Percentiles rank a stretch among this genome's conserved stretches.
Conservation (phyloP, 2,329 filamentous ascomycete species). For the Penicillium sp. region DNA sequence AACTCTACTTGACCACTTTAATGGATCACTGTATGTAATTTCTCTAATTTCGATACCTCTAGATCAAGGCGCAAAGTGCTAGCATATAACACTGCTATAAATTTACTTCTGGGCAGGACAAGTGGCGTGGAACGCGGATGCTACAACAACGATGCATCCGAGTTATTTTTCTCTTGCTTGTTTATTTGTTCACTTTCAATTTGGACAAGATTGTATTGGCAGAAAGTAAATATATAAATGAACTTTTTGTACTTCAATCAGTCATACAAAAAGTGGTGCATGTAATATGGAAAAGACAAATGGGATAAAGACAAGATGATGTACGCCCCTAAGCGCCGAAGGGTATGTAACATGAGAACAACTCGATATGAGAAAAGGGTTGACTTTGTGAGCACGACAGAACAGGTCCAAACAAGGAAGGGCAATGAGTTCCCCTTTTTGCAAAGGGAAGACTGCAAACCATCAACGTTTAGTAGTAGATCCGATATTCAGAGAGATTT, state of each 20-base stretch:
- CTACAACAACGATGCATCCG: not conserved
- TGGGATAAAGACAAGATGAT: conserved; percentile 7
- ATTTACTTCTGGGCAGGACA: not conserved
- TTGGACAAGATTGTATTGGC: conserved; percentile 9
- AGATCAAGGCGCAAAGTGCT: not conserved
- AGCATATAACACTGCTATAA: not conserved
- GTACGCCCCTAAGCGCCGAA: conserved; percentile 24
- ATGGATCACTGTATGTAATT: not conserved
- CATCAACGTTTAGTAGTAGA: not conserved
- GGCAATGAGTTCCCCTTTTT: not conserved
- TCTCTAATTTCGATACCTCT: not conserved
- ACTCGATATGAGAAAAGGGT: not conserved
- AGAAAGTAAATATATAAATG: conserved; percentile 9
- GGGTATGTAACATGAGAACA: conserved; percentile 20
- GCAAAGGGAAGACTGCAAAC: not conserved
- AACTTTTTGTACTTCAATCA: conserved; percentile 23
- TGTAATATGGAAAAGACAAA: conserved; percentile 10
- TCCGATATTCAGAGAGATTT: not conserved
- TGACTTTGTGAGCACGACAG: not conserved
- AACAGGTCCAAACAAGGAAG: not conserved
- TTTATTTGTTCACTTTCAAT: not conserved
- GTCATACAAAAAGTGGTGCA: conserved; percentile 13
- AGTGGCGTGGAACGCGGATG: not conserved
- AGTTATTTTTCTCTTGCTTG: not conserved
- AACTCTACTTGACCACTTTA: not conserved